These are phyloP conservation scores for Wickerhamomyces chaumierensis DNA, from an alignment of 805 yeast genomes.

Conservation along the genomic window DNA sequence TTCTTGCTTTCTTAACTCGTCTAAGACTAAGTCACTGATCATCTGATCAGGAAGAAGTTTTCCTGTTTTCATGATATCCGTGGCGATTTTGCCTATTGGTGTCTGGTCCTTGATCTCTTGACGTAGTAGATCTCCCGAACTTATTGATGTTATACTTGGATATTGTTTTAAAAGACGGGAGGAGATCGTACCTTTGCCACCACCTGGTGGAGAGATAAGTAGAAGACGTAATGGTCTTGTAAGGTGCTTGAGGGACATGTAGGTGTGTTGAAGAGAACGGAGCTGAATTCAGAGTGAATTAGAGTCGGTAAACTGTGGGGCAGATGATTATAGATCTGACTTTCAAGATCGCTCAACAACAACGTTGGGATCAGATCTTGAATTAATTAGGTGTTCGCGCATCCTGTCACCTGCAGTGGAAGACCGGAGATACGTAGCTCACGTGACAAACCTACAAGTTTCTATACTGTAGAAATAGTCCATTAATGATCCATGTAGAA, in stretches of 20 bases:
- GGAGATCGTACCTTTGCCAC: constrained; percentile 91
- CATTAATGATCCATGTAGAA: too few species aligned
- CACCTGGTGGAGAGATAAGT: constrained; percentile 87
- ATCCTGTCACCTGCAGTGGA: too few species aligned
- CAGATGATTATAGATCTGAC: too few species aligned
- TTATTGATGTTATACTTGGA: constrained; percentile 44
- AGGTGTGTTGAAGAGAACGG: too few species aligned
- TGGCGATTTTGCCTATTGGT: constrained; percentile 45
- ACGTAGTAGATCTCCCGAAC: constrained; percentile 81
- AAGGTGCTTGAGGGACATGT: not conserved
- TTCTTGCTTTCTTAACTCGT: constrained; percentile 30
- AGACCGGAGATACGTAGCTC: too few species aligned
- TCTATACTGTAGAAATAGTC: too few species aligned
- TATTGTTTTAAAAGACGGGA: constrained; percentile 45
- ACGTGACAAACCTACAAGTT: too few species aligned
- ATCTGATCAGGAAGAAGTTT: constrained; percentile 60
- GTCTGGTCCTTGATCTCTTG: constrained; percentile 47
- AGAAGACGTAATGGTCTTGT: constrained; percentile 47
- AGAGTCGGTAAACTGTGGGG: too few species aligned
- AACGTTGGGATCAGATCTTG: too few species aligned
- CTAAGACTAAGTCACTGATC: constrained; percentile 47
- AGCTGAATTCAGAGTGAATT: too few species aligned
- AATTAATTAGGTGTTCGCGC: too few species aligned
- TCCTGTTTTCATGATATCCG: constrained; percentile 48
- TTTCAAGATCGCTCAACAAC: too few species aligned